These are phyloP conservation scores for Betula pendula DNA, from an alignment of 306 rosid genomes.

Conservation along the genomic window DNA sequence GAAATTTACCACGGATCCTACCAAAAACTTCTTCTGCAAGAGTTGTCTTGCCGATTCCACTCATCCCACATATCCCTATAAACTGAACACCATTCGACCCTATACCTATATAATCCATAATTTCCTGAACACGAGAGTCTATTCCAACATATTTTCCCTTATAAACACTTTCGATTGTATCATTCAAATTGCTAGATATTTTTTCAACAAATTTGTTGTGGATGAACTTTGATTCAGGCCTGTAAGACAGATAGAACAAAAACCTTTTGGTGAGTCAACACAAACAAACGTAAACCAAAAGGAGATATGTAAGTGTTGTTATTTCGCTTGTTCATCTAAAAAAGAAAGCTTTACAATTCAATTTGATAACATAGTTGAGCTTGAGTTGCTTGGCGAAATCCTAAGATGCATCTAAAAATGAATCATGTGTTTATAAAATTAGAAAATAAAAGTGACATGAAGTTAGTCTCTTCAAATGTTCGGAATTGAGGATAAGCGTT, in stretches of 20 bases:
- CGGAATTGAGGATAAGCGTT: no score
- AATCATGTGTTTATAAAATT: no score
- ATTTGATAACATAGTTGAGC: no score
- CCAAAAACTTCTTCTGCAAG: no score
- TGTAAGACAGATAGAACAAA: background rate
- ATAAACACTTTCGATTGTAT: background rate
- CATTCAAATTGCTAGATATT: background rate
- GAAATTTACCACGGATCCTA: background rate
- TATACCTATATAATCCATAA: background rate
- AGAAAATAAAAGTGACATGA: no score
- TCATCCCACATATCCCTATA: no score
- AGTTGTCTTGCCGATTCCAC: no score
- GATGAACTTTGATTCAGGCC: slow-evolving; percentile 2
- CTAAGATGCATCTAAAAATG: no score
- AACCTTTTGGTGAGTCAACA: background rate
- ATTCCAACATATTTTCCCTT: background rate
- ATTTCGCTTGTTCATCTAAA: background rate
- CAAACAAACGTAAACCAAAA: background rate
- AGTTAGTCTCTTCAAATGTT: no score
- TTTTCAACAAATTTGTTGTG: background rate
- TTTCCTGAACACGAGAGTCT: background rate
- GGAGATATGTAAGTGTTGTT: no score
- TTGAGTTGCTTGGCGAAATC: no score
- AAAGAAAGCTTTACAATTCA: background rate
- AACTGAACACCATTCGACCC: background rate